phyloP scores from a whole-genome alignment of 2,329 filamentous ascomycete genomes.

The Nakataea oryzae region DNA sequence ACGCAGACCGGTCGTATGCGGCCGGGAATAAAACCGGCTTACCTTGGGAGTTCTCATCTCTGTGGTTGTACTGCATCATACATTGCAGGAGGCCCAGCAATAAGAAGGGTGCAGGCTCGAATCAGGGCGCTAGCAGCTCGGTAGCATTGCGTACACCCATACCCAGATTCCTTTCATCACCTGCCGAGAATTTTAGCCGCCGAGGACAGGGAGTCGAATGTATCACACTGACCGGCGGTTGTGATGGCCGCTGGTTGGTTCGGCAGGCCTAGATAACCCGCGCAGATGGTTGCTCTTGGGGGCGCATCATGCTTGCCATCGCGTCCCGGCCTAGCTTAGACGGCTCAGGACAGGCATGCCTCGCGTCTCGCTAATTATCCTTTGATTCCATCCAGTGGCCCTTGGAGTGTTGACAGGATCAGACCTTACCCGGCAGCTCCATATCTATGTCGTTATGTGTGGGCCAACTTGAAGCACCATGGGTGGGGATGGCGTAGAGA shows the following conservation, averaged over 20 bases:
- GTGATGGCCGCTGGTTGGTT: background rate
- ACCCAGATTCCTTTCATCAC: background rate
- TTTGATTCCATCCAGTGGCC: background rate
- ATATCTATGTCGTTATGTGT: background rate
- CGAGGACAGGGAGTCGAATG: background rate
- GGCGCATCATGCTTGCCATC: background rate
- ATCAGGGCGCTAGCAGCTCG: background rate
- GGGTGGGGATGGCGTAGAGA: too few species aligned
- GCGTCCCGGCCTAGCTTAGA: background rate
- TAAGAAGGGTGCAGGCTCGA: background rate
- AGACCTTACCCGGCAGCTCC: background rate
- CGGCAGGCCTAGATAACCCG: too few species aligned
- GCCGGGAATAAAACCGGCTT: background rate
- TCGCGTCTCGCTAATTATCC: background rate
- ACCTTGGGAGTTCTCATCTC: background rate
- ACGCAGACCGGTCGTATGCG: background rate
- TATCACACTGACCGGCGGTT: background rate
- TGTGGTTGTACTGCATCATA: background rate
- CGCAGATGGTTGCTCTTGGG: background rate
- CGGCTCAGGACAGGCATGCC: background rate
- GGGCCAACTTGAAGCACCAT: too few species aligned
- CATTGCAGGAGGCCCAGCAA: background rate
- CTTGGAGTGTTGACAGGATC: background rate
- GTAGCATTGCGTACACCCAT: background rate
- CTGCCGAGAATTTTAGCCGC: background rate